A percentile compares a stretch with the other conserved stretches of the same genome.
phyloP scores from a whole-genome alignment of 768 basidiomycete genomes.

The Termitomyces sp. region DNA sequence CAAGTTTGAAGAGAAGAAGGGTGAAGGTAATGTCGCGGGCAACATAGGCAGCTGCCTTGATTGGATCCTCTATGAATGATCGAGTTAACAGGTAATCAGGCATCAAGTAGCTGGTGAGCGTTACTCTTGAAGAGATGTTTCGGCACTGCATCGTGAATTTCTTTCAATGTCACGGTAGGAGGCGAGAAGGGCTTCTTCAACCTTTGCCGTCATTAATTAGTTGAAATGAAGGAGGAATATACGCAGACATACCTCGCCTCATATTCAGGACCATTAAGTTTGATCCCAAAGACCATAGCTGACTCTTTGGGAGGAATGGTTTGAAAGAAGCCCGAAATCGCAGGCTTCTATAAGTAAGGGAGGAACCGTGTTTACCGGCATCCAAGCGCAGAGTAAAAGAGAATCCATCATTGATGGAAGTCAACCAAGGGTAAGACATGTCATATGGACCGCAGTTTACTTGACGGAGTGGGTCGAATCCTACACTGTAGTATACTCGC shows the following conservation, averaged over 20 bases:
- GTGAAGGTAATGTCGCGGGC: conserved; percentile 38
- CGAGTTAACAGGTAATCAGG: neutral
- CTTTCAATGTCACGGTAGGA: conserved; percentile 42
- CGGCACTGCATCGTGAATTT: conserved; percentile 51
- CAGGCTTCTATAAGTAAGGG: conserved; percentile 6
- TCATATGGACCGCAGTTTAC: neutral
- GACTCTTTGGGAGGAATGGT: conserved; percentile 2
- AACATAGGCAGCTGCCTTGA: conserved; percentile 35
- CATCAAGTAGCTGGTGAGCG: neutral
- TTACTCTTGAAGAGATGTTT: conserved; percentile 42
- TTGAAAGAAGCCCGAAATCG: neutral
- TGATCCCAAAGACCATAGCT: conserved; percentile 19
- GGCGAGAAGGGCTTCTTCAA: conserved; percentile 41
- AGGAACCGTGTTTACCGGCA: conserved; percentile 4
- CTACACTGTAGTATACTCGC: neutral
- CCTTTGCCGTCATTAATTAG: conserved; percentile 16
- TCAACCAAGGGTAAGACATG: neutral
- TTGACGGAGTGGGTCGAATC: conserved; percentile 2
- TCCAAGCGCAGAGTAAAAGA: conserved; percentile 5
- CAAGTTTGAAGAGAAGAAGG: conserved; percentile 36
- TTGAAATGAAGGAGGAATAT: neutral
- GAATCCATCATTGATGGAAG: conserved; percentile 3
- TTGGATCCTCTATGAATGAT: conserved; percentile 25
- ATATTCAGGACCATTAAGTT: conserved; percentile 33
- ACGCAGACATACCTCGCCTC: conserved; percentile 25